A percentile compares a stretch with the other conserved stretches of the same genome.
phyloP scores from a whole-genome alignment of 257 asterid species.

The Nyctanthes arbortristis region DNA sequence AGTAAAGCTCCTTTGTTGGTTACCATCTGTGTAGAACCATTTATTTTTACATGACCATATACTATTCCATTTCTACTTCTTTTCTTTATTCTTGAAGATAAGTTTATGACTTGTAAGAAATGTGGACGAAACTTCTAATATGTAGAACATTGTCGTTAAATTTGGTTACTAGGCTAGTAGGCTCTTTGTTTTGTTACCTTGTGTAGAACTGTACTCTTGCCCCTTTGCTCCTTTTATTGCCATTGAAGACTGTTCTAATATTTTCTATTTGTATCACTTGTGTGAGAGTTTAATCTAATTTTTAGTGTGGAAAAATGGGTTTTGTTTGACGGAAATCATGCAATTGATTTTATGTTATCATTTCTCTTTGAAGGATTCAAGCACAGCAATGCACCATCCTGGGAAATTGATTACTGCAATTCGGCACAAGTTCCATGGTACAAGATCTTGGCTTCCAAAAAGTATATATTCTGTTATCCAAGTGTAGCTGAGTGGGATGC shows the following conservation, averaged over 20 bases:
- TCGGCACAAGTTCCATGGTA: slow-evolving; percentile 67
- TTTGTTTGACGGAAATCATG: slow-evolving; percentile 11
- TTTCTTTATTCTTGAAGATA: background rate
- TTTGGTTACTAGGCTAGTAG: background rate
- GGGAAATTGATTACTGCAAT: slow-evolving; percentile 86
- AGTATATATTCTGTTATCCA: slow-evolving; percentile 63
- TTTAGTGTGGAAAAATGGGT: background rate
- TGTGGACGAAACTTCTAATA: background rate
- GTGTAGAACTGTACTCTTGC: background rate
- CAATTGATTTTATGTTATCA: slow-evolving; percentile 5
- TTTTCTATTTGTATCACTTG: background rate
- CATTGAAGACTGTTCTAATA: background rate
- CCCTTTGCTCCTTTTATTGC: background rate
- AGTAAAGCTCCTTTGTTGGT: too few species aligned
- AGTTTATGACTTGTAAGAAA: background rate
- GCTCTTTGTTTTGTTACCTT: background rate
- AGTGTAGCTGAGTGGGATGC: slow-evolving; percentile 78
- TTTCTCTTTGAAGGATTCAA: slow-evolving; percentile 35
- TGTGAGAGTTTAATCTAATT: background rate
- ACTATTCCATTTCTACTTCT: background rate
- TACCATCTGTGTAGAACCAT: background rate
- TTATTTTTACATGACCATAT: background rate
- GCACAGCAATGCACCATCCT: slow-evolving; percentile 47
- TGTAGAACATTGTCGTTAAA: background rate
- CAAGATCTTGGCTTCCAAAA: slow-evolving; percentile 68